A percentile compares a stretch with the other conserved stretches of the same genome.
Conservation (phyloP, 768 basidiomycete genomes). For the Lepiota brunneoincarnata region DNA sequence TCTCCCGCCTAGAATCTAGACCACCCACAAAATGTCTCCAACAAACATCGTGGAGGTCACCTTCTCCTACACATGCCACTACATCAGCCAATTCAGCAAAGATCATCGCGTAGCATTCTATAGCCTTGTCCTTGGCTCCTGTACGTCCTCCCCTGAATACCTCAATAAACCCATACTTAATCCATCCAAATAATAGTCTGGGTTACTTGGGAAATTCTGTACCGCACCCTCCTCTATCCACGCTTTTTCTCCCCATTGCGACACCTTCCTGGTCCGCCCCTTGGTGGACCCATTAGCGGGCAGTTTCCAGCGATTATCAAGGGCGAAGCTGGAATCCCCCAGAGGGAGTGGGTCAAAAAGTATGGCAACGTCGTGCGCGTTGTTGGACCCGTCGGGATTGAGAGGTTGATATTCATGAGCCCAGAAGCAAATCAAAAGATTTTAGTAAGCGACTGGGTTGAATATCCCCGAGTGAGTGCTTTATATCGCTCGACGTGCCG, state of each 20-base stretch:
- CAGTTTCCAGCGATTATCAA: constrained; percentile 36
- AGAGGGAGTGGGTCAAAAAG: constrained; percentile 39
- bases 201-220: background rate
- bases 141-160: background rate
- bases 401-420: constrained; percentile 36
- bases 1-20: too few species aligned
- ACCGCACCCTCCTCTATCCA: constrained; percentile 6
- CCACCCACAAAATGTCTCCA: too few species aligned
- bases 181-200: background rate
- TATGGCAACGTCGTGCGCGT: constrained; percentile 38
- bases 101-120: background rate
- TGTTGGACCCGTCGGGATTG: constrained; percentile 39
- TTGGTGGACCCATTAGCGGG: constrained; percentile 19
- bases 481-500: background rate
- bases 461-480: constrained; percentile 35
- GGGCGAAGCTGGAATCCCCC: constrained; percentile 37
- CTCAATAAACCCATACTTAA: background rate
- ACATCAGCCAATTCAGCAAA: background rate
- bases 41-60: background rate
- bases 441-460: constrained; percentile 34
- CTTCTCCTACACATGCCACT: background rate
- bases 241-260: constrained; percentile 6
- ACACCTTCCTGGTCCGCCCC: constrained; percentile 7
- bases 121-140: background rate
- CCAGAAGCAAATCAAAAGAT: constrained; percentile 40